A percentile compares a stretch with the other conserved stretches of the same genome.
Conservation (phyloP, 164 flowering plant genomes). For the Akebia trifoliata region DNA sequence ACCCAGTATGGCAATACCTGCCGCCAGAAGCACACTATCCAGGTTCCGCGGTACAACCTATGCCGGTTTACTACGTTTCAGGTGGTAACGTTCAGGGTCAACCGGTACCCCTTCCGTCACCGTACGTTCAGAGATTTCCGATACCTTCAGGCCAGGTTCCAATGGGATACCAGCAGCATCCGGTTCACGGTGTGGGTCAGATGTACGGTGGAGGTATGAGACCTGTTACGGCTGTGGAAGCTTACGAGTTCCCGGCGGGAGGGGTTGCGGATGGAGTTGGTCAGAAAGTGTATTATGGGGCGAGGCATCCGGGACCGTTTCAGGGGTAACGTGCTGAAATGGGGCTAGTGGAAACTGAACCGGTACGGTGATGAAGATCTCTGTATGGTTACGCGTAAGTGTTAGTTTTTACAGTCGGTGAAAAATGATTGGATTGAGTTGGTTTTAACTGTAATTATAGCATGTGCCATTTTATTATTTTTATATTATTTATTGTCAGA, state of each 20-base stretch:
- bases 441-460: constrained; percentile 4
- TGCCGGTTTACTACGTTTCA: constrained; percentile 61
- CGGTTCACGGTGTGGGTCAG: constrained; percentile 33
- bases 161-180: constrained; percentile 30
- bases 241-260: constrained; percentile 22
- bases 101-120: constrained; percentile 33
- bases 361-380: constrained; percentile 25
- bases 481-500: no score
- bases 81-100: constrained; percentile 41
- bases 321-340: constrained; percentile 35
- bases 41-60: constrained; percentile 29
- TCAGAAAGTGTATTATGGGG: constrained; percentile 48
- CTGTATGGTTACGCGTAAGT: no score
- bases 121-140: constrained; percentile 35
- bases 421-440: background rate
- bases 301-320: constrained; percentile 30
- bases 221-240: constrained; percentile 21
- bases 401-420: constrained; percentile 13
- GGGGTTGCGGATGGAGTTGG: constrained; percentile 24
- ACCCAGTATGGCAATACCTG: constrained; percentile 45
- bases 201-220: constrained; percentile 38
- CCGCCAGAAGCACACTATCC: constrained; percentile 35
- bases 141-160: constrained; percentile 35
- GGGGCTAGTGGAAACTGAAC: constrained; percentile 32
- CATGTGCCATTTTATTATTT: background rate